Conservation (phyloP, 1,284 basidiomycete species). For the Trametes polyzona region DNA sequence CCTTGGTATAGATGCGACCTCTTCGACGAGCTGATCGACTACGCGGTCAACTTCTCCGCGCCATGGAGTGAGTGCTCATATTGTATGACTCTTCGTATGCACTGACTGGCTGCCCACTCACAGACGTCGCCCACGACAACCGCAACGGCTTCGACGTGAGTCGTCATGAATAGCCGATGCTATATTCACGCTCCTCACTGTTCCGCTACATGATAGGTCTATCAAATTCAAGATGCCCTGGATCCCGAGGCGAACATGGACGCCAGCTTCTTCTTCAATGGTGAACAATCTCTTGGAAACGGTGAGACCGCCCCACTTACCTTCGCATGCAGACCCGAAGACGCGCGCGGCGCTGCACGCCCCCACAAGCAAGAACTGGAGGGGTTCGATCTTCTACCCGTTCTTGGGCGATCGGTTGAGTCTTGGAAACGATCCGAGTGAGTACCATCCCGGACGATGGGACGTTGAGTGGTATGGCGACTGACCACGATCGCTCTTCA, state of each 20-base stretch:
- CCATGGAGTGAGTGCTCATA: conserved; percentile 67
- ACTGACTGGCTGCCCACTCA: not conserved
- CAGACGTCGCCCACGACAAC: conserved; percentile 8
- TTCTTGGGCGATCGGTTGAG: conserved; percentile 31
- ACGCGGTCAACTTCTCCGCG: conserved; percentile 47
- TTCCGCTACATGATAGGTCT: conserved; percentile 33
- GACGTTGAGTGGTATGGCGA: no score
- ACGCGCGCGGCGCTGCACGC: conserved; percentile 67
- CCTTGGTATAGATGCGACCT: conserved; percentile 42
- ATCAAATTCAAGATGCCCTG: conserved; percentile 39
- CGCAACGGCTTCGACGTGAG: conserved; percentile 29
- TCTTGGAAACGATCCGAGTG: conserved; percentile 48
- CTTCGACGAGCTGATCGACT: conserved; percentile 41
- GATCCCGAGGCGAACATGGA: conserved; percentile 38
- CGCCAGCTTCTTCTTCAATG: conserved; percentile 57
- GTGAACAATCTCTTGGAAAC: conserved; percentile 38
- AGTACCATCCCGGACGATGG: conserved; percentile 24
- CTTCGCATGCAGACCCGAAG: conserved; percentile 45
- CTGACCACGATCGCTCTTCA: conserved; percentile 14
- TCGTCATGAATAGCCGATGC: no score
- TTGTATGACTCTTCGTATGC: not conserved
- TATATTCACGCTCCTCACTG: no score
- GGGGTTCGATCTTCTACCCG: conserved; percentile 29
- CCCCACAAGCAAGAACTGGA: conserved; percentile 66
- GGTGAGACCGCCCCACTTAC: not conserved